phyloP scores from a whole-genome alignment of 148 eudicot genomes.

The Vaccinium darrowii region DNA sequence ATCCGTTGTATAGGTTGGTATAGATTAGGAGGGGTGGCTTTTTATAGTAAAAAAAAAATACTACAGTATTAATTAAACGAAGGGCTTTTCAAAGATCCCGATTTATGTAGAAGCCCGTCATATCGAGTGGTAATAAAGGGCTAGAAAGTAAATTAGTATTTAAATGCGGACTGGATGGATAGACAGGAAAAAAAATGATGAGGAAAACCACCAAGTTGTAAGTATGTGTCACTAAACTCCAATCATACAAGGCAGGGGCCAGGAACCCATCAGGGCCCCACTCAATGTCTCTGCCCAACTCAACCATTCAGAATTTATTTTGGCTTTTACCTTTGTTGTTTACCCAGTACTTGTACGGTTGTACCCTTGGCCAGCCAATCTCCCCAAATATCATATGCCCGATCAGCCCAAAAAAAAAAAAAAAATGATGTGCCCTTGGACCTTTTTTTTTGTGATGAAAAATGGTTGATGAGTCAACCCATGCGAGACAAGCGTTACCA shows the following conservation, averaged over 20 bases:
- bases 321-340: constrained; percentile 20
- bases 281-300: not conserved
- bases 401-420: too few species aligned
- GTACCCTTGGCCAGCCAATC: constrained; percentile 14
- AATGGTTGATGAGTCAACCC: too few species aligned
- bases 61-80: too few species aligned
- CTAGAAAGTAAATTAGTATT: not conserved
- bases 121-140: not conserved
- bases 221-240: constrained; percentile 2
- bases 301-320: constrained; percentile 23
- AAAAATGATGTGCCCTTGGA: too few species aligned
- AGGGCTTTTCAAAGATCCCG: not conserved
- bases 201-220: not conserved
- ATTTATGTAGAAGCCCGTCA: not conserved
- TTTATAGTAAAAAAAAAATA: too few species aligned
- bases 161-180: not conserved
- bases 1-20: too few species aligned
- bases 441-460: too few species aligned
- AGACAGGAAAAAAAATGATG: not conserved
- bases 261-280: not conserved
- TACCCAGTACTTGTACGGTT: constrained; percentile 3
- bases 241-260: not conserved
- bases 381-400: not conserved
- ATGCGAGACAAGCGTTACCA: too few species aligned
- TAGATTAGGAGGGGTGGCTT: too few species aligned